Percentiles rank a stretch among this genome's conserved stretches.
Evolutionary conservation across 768 basidiomycete species (phyloP).

Genomic region (Suillus bovinus): DNA sequence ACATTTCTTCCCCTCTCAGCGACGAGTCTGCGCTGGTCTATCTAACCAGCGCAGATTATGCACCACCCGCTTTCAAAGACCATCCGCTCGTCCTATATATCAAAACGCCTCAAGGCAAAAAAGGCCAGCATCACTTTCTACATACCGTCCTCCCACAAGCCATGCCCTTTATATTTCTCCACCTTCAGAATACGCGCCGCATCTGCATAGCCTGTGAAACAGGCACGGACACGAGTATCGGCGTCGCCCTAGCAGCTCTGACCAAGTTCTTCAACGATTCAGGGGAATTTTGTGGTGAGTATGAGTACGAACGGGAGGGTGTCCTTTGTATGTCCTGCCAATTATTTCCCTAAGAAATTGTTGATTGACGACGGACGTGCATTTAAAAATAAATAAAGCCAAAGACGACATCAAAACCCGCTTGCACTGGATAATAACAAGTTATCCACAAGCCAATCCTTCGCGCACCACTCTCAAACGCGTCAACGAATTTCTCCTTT

Average conservation of each 20-base stretch:
- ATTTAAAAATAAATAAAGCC: constrained; percentile 23
- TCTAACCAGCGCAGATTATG: constrained; percentile 10
- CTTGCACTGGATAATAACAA: constrained; percentile 85
- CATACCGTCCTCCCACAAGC: constrained; percentile 48
- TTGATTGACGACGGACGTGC: not conserved
- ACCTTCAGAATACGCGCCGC: constrained; percentile 36
- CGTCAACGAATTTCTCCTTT: constrained; percentile 73
- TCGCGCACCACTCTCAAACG: constrained; percentile 78
- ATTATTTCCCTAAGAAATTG: not conserved
- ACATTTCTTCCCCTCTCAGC: constrained; percentile 16
- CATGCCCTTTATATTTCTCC: constrained; percentile 43
- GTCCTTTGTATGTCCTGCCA: constrained; percentile 23
- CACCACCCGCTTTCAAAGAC: constrained; percentile 1
- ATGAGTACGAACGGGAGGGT: constrained; percentile 6
- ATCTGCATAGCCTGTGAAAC: constrained; percentile 55
- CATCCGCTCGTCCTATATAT: constrained; percentile 24
- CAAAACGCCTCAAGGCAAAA: constrained; percentile 46
- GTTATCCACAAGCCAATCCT: constrained; percentile 77
- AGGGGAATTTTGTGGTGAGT: constrained; percentile 35
- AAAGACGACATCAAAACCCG: constrained; percentile 72
- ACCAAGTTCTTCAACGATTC: constrained; percentile 58
- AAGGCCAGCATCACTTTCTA: constrained; percentile 51
- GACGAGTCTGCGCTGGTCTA: constrained; percentile 19
- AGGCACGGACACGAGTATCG: constrained; percentile 64
- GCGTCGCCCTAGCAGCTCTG: constrained; percentile 60